These are phyloP conservation scores for Pleurotus eryngii DNA, from an alignment of 768 basidiomycete genomes.

Conservation along the genomic window DNA sequence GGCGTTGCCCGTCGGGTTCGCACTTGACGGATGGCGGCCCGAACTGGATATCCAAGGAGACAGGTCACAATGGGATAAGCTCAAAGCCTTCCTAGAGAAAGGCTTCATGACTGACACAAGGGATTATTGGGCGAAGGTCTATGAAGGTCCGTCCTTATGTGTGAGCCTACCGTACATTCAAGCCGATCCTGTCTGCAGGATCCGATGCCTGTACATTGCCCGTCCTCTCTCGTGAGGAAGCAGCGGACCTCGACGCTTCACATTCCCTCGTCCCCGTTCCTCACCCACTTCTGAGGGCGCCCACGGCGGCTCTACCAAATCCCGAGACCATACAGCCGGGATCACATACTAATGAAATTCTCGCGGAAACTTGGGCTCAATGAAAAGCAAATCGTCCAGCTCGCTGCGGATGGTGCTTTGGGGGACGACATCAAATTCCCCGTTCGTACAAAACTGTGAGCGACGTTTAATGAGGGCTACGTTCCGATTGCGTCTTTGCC, in stretches of 20 bases:
- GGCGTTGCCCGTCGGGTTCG: constrained; percentile 44
- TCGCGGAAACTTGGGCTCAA: constrained; percentile 51
- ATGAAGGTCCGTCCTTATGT: constrained; percentile 47
- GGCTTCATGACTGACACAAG: constrained; percentile 61
- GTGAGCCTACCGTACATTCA: no score
- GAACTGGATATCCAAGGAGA: constrained; percentile 41
- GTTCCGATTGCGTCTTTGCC: no score
- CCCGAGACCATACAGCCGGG: constrained; percentile 40
- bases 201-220: constrained; percentile 73
- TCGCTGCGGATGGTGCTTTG: constrained; percentile 47
- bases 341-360: constrained; percentile 48
- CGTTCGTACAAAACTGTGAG: constrained; percentile 14
- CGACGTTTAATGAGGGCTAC: neutral
- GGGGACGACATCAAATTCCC: constrained; percentile 24
- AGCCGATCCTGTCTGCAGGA: constrained; percentile 30
- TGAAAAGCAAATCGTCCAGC: constrained; percentile 31
- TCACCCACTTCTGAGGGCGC: constrained; percentile 45
- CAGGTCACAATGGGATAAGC: constrained; percentile 50
- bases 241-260: constrained; percentile 37
- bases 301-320: constrained; percentile 8
- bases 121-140: constrained; percentile 67
- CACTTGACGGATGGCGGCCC: constrained; percentile 54
- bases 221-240: constrained; percentile 63
- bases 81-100: constrained; percentile 54
- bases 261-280: constrained; percentile 41